Percentiles rank a stretch among this genome's conserved stretches.
Evolutionary conservation across 768 basidiomycete genomes (phyloP).

Genomic region (Amanita polypyramis): DNA sequence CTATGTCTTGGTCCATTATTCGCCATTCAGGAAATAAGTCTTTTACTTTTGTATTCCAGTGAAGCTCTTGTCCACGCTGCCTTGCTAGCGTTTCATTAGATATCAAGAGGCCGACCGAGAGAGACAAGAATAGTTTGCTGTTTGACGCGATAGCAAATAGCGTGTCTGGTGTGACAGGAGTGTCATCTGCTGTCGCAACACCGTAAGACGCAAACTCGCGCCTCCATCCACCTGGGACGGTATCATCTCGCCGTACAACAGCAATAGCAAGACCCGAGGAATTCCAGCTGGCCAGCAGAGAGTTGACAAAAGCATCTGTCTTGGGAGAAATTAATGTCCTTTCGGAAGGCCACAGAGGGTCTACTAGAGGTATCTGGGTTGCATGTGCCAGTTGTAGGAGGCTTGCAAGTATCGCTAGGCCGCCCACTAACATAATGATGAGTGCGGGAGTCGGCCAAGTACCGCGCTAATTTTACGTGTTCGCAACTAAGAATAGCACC

Average conservation of each 20-base stretch:
- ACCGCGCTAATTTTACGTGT: too few relatives aligned
- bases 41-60: conserved; percentile 26
- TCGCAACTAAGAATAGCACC: too few relatives aligned
- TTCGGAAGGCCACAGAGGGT: too few relatives aligned
- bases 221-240: conserved; percentile 21
- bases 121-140: too few relatives aligned
- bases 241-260: conserved; percentile 24
- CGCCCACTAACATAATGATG: too few relatives aligned
- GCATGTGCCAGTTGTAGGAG: too few relatives aligned
- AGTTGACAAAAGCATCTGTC: conserved; percentile 17
- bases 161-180: too few relatives aligned
- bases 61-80: conserved; percentile 19
- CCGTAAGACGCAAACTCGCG: conserved; percentile 29
- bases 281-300: conserved; percentile 23
- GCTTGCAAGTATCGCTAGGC: too few relatives aligned
- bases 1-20: conserved; percentile 26
- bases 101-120: too few relatives aligned
- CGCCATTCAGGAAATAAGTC: conserved; percentile 31
- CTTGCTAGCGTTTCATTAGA: conserved; percentile 22
- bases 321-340: conserved; percentile 14
- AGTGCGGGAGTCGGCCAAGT: too few relatives aligned
- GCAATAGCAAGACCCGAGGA: conserved; percentile 30
- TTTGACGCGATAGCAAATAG: too few relatives aligned
- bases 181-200: conserved; percentile 18
- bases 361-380: too few relatives aligned